These are phyloP conservation scores for Piloderma croceum DNA, from an alignment of 768 basidiomycete genomes.

Conservation along the genomic window DNA sequence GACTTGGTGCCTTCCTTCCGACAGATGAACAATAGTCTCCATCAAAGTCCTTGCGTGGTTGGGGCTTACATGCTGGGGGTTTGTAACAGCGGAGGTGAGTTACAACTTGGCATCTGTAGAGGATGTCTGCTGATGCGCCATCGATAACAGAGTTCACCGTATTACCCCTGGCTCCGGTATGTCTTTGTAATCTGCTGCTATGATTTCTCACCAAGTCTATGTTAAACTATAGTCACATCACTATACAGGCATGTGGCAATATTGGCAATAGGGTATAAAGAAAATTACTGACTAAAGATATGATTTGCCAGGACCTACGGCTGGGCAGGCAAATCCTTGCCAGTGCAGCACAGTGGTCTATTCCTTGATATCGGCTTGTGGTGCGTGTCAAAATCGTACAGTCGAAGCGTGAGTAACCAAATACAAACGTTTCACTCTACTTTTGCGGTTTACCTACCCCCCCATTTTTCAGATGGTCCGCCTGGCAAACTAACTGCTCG, in stretches of 20 bases:
- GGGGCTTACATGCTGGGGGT: conserved; percentile 42
- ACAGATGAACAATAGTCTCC: conserved; percentile 36
- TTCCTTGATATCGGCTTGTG: conserved; percentile 52
- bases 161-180: too few relatives aligned
- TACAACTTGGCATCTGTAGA: not conserved
- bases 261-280: too few relatives aligned
- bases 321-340: conserved; percentile 33
- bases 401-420: conserved; percentile 28
- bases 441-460: too few relatives aligned
- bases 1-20: too few relatives aligned
- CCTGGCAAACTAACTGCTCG: conserved; percentile 46
- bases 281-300: too few relatives aligned
- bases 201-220: too few relatives aligned
- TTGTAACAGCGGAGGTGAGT: conserved; percentile 34
- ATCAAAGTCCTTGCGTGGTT: conserved; percentile 47
- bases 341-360: conserved; percentile 55
- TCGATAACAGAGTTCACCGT: too few relatives aligned
- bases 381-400: conserved; percentile 44
- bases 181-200: too few relatives aligned
- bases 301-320: conserved; percentile 38
- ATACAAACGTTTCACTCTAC: too few relatives aligned
- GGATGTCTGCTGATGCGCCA: too few relatives aligned
- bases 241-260: too few relatives aligned
- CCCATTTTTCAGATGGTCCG: conserved; percentile 40
- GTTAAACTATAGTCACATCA: too few relatives aligned